Conservation (phyloP, 1,139 yeast species). For the Saccharomyces pastorianus region DNA sequence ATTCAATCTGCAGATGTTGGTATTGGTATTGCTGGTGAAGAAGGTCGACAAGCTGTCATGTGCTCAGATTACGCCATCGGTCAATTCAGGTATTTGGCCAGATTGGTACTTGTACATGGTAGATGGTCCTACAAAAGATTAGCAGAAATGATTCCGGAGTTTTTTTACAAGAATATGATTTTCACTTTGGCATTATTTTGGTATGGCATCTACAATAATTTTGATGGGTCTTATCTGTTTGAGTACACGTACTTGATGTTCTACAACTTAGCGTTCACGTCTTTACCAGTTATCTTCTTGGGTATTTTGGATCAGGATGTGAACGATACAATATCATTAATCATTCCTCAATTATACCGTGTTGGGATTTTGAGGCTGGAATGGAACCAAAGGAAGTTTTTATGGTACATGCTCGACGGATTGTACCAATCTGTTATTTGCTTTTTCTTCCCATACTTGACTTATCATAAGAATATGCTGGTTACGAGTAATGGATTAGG, state of each 20-base stretch:
- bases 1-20: no score
- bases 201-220: conserved; percentile 80
- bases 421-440: no score
- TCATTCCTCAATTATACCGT: conserved; percentile 41
- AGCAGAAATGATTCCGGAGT: conserved; percentile 89
- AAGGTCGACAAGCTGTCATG: conserved; percentile 99
- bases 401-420: no score
- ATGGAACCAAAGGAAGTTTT: no score
- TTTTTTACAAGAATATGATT: conserved; percentile 86
- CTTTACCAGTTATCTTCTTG: conserved; percentile 83
- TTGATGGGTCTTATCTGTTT: conserved; percentile 86
- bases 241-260: conserved; percentile 90
- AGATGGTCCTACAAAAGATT: conserved; percentile 91
- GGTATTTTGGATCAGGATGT: conserved; percentile 95
- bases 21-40: conserved; percentile 77
- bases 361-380: no score
- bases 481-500: no score
- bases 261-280: conserved; percentile 89
- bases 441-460: no score
- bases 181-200: conserved; percentile 85
- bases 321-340: conserved; percentile 64
- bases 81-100: conserved; percentile 76
- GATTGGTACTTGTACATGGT: conserved; percentile 82
- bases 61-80: conserved; percentile 95
- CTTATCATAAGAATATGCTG: no score